phyloP scores from a whole-genome alignment of 257 asterid species.

The Nicotiana benthamiana region DNA sequence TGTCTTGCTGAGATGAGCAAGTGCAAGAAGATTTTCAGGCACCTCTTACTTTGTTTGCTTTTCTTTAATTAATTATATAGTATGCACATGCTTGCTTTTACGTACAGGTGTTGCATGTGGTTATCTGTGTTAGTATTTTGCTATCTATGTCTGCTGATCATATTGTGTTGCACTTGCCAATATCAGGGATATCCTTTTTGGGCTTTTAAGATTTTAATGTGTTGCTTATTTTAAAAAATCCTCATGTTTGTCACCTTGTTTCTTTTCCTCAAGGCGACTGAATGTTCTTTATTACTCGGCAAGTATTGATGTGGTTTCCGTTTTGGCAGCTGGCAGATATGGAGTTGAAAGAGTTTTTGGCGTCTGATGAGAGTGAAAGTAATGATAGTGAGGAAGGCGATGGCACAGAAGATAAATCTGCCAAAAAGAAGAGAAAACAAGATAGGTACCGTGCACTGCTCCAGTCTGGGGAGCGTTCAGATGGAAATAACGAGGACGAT shows the following conservation, averaged over 20 bases:
- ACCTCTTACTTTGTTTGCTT: not conserved
- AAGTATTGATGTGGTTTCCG: not conserved
- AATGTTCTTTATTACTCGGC: not conserved
- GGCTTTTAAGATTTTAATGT: not conserved
- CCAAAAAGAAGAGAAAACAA: conserved; percentile 34
- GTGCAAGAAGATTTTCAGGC: not conserved
- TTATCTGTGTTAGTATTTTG: not conserved
- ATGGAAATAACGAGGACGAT: conserved; percentile 45
- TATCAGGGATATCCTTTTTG: not conserved
- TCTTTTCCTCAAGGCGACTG: not conserved
- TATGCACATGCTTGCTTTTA: not conserved
- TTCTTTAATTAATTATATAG: not conserved
- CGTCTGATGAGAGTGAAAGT: conserved; percentile 76
- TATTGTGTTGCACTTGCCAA: not conserved
- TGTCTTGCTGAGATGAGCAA: not conserved
- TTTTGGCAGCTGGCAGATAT: conserved; percentile 58
- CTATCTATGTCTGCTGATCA: not conserved
- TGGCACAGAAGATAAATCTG: conserved; percentile 29
- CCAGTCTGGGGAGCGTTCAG: conserved; percentile 59
- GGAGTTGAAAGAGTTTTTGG: conserved; percentile 71
- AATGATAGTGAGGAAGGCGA: conserved; percentile 42
- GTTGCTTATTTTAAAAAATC: not conserved
- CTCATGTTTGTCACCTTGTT: conserved; percentile 2
- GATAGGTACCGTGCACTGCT: conserved; percentile 63
- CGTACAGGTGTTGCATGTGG: not conserved